Evolutionary conservation across 768 basidiomycete genomes (phyloP), one percentile per base, ranked within the genome.

Genomic region (Tephrocybe sp.): DNA sequence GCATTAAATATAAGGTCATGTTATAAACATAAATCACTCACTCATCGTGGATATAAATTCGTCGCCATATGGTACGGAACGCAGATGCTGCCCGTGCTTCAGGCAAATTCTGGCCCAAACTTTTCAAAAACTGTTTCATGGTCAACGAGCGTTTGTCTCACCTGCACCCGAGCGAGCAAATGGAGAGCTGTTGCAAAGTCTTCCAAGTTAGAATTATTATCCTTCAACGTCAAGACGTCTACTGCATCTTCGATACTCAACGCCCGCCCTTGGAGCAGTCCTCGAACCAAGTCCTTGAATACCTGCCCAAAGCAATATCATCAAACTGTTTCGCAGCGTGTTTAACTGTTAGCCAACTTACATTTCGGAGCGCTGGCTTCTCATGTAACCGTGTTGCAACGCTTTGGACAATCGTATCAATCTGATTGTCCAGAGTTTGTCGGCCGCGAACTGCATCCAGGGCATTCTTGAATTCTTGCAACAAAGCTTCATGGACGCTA

Each of bases 31-130:
- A 36, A 39, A 45, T 52, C 42, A 74, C 86, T 52, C 65, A 95
- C 94, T 97, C 82, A 63, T 97, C 93, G 43, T 91, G 86, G 44
- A 88, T 76, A 62, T 89, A 95, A 39, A 95, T 79, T 24, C 94
- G 76, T 29, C 94, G 79, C 94, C 94, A 97, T 13, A 91, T 76
- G 25, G 81, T 83, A 39, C 83, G 75, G 60, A 89, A 79, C 3
- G 90, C 84, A 21, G 87, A 81, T 34, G 77, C 60, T 62, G 77
- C 78, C 41, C 94, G 76, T 25, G 79, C 79, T 50, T 84, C 81
- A 0, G 93, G 92, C 3, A 91, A 60, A 45, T 78, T 76, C 86
- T 91, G 27, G 29, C 27, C 24, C 15, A 30, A 15, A 41, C 24
- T 25, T 13, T 36, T 52, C 16, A 34, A 36, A 43, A 39, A 5